Evolutionary conservation across 371 early-diverging fungal genomes (phyloP), one percentile per base, ranked within the genome.

Genomic region (Vavraia culicis): DNA sequence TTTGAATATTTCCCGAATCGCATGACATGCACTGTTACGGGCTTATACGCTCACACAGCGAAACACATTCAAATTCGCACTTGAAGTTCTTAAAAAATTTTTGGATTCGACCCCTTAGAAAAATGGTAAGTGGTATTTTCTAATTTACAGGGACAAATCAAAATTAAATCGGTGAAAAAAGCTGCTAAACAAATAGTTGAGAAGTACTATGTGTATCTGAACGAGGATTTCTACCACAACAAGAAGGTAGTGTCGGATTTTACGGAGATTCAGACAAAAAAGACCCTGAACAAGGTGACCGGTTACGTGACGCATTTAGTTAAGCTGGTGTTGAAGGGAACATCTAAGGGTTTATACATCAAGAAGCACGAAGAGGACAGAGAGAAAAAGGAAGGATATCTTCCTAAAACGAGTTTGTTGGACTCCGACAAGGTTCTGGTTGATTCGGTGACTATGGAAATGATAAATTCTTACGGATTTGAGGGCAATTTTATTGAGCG

Each of bases 221-320:
- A 88, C 61, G 76, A 85, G 59, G 94, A 95, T 72, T 99, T 99
- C 83, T 91, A 96, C 74, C 83, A 88, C 77, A 99, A 99, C 85
- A 89, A 93, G 83, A 80, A 80, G 73, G 85, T 93, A 70, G 77
- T 80, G 69, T 80, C 81, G 72, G 91, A 89, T 72, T 89, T 91
- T 51, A 87, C 96, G 62, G 80, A 87, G 70, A 88, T 94, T 63
- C 76, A 87, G 61, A 82, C 89, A 69, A 96, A 99, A 83, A 85
- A 90, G 67, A 81, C 95, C 66, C 82, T 91, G 73, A 99, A 99
- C 82, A 88, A 91, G 81, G 88, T 99, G 67, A 94, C 96, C 64
- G 99, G 99, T 64, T 96, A 89, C 82, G 88, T 93, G 72, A 99
- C 99, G 61, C 90, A 89, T 72, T 78, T 99, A 78, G 90, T 91